A percentile compares a stretch with the other conserved stretches of the same genome.
phyloP scores from a whole-genome alignment of 2,329 filamentous ascomycete species.

The Cercospora brassicicola region DNA sequence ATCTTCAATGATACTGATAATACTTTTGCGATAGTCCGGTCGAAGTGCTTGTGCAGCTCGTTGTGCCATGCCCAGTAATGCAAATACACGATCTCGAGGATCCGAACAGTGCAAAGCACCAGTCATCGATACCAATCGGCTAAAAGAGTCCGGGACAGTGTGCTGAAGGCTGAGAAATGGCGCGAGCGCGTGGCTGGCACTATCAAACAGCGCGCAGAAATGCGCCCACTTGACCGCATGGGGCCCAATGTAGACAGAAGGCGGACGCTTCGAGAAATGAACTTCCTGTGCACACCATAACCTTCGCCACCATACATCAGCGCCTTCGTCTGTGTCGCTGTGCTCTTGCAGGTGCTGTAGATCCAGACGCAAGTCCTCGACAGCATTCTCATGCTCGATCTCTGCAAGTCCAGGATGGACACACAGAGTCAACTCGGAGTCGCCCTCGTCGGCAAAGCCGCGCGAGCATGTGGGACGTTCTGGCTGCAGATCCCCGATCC shows the following conservation, averaged over 20 bases:
- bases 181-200: slow-evolving; percentile 13
- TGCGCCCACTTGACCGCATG: slow-evolving; percentile 28
- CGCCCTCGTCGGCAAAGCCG: slow-evolving; percentile 7
- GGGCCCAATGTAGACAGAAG: slow-evolving; percentile 26
- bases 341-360: slow-evolving; percentile 14
- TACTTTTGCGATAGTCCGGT: slow-evolving; percentile 24
- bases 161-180: slow-evolving; percentile 22
- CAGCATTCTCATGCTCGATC: slow-evolving; percentile 24
- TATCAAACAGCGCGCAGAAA: slow-evolving; percentile 22
- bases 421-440: slow-evolving; percentile 17
- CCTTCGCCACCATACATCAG: slow-evolving; percentile 28
- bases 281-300: slow-evolving; percentile 29
- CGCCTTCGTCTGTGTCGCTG: not conserved
- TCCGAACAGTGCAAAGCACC: slow-evolving; percentile 24
- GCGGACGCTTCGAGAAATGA: slow-evolving; percentile 14
- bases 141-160: slow-evolving; percentile 10
- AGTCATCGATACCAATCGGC: slow-evolving; percentile 18
- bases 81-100: slow-evolving; percentile 27
- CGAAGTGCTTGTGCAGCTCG: slow-evolving; percentile 2
- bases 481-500: slow-evolving; percentile 20
- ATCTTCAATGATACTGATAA: slow-evolving; percentile 27
- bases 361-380: slow-evolving; percentile 12
- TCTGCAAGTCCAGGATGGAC: slow-evolving; percentile 19
- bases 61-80: slow-evolving; percentile 21
- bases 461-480: slow-evolving; percentile 11